A percentile compares a stretch with the other conserved stretches of the same genome.
Evolutionary conservation across 2,329 filamentous ascomycete genomes (phyloP).

Genomic region (Penicillium expansum): DNA sequence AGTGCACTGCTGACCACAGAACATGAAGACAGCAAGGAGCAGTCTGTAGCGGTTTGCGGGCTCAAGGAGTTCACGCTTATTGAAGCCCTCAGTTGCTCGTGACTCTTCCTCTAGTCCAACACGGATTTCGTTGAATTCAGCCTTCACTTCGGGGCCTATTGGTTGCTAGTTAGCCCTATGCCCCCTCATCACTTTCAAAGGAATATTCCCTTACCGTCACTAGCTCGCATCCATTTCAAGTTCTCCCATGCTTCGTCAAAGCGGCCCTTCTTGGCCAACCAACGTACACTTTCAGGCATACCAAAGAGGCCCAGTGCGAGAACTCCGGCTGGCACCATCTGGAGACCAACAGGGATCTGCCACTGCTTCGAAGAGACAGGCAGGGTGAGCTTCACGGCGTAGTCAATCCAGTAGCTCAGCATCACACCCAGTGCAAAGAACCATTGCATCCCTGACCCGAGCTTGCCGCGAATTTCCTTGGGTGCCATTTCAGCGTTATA

Average conservation of each 20-base stretch:
- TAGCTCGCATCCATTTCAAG: slow-evolving; percentile 49
- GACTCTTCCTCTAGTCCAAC: slow-evolving; percentile 26
- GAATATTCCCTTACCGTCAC: slow-evolving; percentile 24
- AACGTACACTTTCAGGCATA: slow-evolving; percentile 49
- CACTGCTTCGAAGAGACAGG: slow-evolving; percentile 45
- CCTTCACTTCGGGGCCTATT: slow-evolving; percentile 42
- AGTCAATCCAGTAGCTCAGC: slow-evolving; percentile 48
- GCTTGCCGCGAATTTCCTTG: slow-evolving; percentile 42
- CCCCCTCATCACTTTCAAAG: background rate
- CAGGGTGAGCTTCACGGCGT: slow-evolving; percentile 46
- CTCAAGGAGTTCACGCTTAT: slow-evolving; percentile 47
- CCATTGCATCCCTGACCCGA: slow-evolving; percentile 39
- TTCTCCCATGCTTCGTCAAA: slow-evolving; percentile 49
- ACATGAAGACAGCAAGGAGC: slow-evolving; percentile 48
- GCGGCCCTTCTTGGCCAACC: slow-evolving; percentile 50
- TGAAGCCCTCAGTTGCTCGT: slow-evolving; percentile 45
- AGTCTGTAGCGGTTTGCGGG: slow-evolving; percentile 50
- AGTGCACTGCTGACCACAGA: slow-evolving; percentile 51
- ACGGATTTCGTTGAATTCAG: slow-evolving; percentile 42
- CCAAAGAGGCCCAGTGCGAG: slow-evolving; percentile 50
- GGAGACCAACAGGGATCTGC: slow-evolving; percentile 49
- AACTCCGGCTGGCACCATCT: slow-evolving; percentile 50
- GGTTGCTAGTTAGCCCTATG: slow-evolving; percentile 11
- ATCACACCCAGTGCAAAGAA: slow-evolving; percentile 40
- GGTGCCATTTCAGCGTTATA: slow-evolving; percentile 45